Percentiles rank a stretch among this genome's conserved stretches.
Conservation (phyloP, 805 yeast species). For the Pichia heedii region DNA sequence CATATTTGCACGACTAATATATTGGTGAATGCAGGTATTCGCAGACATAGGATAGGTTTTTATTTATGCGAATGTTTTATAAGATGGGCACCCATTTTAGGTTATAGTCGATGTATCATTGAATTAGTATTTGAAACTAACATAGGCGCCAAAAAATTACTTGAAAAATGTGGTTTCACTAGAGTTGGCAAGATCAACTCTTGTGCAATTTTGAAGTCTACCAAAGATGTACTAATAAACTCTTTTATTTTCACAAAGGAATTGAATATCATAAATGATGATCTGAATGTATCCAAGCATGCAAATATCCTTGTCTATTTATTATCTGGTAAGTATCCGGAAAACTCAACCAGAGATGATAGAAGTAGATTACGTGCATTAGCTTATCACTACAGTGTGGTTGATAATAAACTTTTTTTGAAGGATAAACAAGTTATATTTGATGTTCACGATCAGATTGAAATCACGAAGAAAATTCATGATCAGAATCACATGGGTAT, state of each 20-base stretch:
- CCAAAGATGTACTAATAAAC: constrained; percentile 69
- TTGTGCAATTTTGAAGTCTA: constrained; percentile 85
- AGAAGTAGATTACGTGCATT: constrained; percentile 78
- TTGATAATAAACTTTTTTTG: constrained; percentile 64
- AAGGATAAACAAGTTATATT: constrained; percentile 61
- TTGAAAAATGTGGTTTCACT: constrained; percentile 69
- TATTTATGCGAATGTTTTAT: constrained; percentile 75
- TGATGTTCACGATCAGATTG: constrained; percentile 64
- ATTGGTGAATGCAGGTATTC: constrained; percentile 83
- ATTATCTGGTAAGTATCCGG: constrained; percentile 81
- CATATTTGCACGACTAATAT: constrained; percentile 90
- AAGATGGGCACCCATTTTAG: constrained; percentile 86
- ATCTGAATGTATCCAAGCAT: constrained; percentile 27
- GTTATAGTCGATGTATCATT: constrained; percentile 77
- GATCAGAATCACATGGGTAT: constrained; percentile 70
- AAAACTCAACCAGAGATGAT: constrained; percentile 70
- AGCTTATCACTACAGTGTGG: constrained; percentile 66
- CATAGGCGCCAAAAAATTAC: constrained; percentile 67
- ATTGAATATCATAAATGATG: constrained; percentile 40
- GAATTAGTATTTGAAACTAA: constrained; percentile 86
- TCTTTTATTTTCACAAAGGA: constrained; percentile 80
- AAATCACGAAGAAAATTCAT: constrained; percentile 67
- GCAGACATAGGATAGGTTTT: constrained; percentile 87
- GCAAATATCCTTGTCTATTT: constrained; percentile 72
- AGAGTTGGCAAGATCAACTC: constrained; percentile 72